Conservation (phyloP, 2,329 filamentous ascomycete genomes). For the Fusarium siculi region DNA sequence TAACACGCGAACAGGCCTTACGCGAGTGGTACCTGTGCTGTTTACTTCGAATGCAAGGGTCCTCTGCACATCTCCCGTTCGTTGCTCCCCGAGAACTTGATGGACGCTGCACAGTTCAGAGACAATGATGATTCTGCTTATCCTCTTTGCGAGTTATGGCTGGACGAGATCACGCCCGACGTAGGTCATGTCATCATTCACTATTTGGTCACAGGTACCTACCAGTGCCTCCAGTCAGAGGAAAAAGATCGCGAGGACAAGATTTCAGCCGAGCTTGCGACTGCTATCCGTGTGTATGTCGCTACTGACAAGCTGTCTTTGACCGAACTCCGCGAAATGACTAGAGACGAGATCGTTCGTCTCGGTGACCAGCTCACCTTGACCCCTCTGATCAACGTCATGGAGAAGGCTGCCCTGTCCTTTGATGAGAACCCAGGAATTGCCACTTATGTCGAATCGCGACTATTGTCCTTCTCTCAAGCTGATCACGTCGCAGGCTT, state of each 20-base stretch:
- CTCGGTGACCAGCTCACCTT: not conserved
- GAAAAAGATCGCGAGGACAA: rapidly evolving
- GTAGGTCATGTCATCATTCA: constrained; percentile 18
- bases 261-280: not conserved
- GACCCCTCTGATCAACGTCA: not conserved
- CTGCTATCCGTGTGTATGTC: not conserved
- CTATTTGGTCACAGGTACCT: not conserved
- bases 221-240: not conserved
- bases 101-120: not conserved
- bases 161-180: not conserved
- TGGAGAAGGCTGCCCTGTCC: not conserved
- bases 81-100: not conserved
- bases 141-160: not conserved
- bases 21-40: not conserved
- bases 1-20: not conserved
- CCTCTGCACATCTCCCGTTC: not conserved
- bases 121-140: rapidly evolving
- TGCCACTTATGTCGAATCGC: not conserved
- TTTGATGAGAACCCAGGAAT: not conserved
- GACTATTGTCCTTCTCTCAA: not conserved
- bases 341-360: not conserved
- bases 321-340: not conserved
- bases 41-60: not conserved
- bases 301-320: not conserved
- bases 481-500: rapidly evolving